phyloP scores from a whole-genome alignment of 768 basidiomycete genomes.

The Calocera viscosa region DNA sequence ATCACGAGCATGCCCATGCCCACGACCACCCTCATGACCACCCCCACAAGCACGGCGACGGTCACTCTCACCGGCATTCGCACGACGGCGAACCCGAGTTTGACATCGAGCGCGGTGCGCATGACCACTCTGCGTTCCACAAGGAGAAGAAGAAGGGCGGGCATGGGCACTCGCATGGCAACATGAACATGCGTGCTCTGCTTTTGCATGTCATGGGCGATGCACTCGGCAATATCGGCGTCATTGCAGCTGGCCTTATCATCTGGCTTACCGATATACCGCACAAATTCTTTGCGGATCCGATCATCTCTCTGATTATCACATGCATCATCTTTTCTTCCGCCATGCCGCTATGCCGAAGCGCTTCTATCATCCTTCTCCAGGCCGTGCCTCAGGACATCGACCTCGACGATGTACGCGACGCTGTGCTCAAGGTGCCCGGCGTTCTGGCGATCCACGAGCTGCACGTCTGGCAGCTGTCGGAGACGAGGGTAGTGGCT shows the following conservation, averaged over 20 bases:
- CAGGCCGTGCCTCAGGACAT: constrained; percentile 88
- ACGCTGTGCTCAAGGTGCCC: constrained; percentile 65
- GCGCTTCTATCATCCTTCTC: constrained; percentile 85
- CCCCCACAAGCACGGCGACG: constrained; percentile 17
- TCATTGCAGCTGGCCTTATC: constrained; percentile 86
- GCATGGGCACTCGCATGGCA: constrained; percentile 36
- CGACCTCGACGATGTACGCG: constrained; percentile 75
- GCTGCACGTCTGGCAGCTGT: constrained; percentile 94
- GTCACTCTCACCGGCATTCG: constrained; percentile 34
- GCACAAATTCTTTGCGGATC: constrained; percentile 87
- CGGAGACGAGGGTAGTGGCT: constrained; percentile 87
- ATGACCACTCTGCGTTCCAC: constrained; percentile 10
- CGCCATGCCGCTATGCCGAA: constrained; percentile 69
- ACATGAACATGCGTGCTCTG: constrained; percentile 98
- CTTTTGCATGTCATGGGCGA: constrained; percentile 92
- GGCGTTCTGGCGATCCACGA: constrained; percentile 87
- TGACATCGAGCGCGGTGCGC: constrained; percentile 11
- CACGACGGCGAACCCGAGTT: constrained; percentile 15
- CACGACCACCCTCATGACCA: constrained; percentile 8
- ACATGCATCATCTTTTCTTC: constrained; percentile 94
- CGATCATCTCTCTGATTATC: constrained; percentile 84
- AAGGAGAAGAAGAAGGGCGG: constrained; percentile 18
- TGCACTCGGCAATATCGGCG: constrained; percentile 94
- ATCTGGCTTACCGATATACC: constrained; percentile 81
- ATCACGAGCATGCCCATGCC: constrained; percentile 17